Evolutionary conservation across 176 grass and related monocot genomes (phyloP).

Genomic region (Panicum miliaceum): DNA sequence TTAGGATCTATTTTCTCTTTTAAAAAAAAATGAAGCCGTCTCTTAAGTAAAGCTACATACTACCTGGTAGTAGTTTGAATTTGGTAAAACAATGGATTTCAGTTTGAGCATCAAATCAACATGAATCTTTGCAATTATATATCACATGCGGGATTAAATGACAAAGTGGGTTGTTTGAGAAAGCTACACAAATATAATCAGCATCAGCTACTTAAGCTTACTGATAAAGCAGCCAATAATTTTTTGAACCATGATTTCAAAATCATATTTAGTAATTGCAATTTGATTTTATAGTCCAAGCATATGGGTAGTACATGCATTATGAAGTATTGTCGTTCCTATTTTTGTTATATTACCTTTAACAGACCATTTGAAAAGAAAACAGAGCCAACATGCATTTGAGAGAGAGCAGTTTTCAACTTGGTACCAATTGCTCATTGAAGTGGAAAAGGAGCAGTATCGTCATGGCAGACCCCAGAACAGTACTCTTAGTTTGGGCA

Average conservation of each 20-base stretch:
- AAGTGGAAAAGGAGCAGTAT: background rate
- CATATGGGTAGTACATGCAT: background rate
- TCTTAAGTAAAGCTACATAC: background rate
- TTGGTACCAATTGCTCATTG: background rate
- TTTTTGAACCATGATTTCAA: background rate
- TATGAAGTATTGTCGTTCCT: background rate
- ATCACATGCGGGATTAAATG: background rate
- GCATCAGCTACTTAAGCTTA: background rate
- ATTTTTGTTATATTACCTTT: background rate
- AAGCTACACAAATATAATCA: background rate
- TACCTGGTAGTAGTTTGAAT: background rate
- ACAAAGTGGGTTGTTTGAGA: background rate
- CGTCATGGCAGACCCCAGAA: background rate
- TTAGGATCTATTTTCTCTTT: background rate
- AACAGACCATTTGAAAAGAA: background rate
- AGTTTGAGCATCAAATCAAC: background rate
- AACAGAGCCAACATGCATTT: background rate
- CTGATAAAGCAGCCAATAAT: background rate
- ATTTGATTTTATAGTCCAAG: slow-evolving; percentile 1
- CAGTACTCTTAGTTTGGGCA: background rate
- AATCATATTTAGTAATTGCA: background rate
- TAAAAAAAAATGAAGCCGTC: background rate
- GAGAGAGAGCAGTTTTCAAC: background rate
- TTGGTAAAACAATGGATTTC: background rate
- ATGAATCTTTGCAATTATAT: background rate